Evolutionary conservation across 192 early-diverging fungal species (phyloP).

Genomic region (Pecoramyces ruminantium): DNA sequence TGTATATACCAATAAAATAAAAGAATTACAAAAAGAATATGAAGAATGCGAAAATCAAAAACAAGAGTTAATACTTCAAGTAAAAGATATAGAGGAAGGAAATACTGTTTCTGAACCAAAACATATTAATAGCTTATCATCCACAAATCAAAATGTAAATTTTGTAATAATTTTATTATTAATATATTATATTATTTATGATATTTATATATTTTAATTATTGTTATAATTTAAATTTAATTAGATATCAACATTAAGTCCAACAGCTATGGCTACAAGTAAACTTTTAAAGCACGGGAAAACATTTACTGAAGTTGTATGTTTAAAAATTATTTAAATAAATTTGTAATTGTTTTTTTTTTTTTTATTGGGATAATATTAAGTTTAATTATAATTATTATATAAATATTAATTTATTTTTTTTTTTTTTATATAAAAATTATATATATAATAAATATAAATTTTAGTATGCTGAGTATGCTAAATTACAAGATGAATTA

Average conservation of each 20-base stretch:
- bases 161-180: no score
- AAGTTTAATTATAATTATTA: no score
- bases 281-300: not conserved
- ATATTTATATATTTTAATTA: no score
- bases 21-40: not conserved
- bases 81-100: not conserved
- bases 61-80: not conserved
- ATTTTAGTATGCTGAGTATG: not conserved
- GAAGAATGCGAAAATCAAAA: not conserved
- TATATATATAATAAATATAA: no score
- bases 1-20: not conserved
- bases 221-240: not conserved
- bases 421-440: no score
- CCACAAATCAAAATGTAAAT: not conserved
- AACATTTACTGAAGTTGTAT: not conserved
- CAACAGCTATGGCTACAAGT: not conserved
- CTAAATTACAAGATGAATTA: not conserved
- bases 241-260: not conserved
- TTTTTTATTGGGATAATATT: no score
- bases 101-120: not conserved
- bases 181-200: no score
- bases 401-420: no score
- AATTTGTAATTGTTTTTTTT: no score
- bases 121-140: not conserved
- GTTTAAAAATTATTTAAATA: not conserved